A percentile compares a stretch with the other conserved stretches of the same genome.
phyloP scores from a whole-genome alignment of 1,284 basidiomycete species.

The Cutaneotrichosporon sp. region DNA sequence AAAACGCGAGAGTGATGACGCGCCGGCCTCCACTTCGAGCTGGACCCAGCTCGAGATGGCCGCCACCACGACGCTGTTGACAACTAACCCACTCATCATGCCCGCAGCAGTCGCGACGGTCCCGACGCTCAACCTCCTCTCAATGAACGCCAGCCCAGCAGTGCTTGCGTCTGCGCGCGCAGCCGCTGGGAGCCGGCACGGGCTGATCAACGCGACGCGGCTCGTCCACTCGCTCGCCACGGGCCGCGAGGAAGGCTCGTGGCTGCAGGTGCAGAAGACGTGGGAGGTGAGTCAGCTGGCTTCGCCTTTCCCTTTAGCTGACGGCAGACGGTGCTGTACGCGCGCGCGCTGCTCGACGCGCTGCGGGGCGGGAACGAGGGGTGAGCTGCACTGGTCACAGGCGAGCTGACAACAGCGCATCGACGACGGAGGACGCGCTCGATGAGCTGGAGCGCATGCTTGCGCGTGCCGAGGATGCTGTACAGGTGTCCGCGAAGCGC shows the following conservation, averaged over 20 bases:
- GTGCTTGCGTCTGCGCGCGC: constrained; percentile 32
- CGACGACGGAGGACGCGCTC: constrained; percentile 25
- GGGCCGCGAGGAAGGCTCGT: constrained; percentile 19
- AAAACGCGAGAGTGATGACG: constrained; percentile 7
- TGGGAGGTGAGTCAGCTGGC: constrained; percentile 35
- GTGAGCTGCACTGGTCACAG: too few species aligned
- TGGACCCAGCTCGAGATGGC: neutral
- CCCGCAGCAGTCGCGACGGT: constrained; percentile 10
- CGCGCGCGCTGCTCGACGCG: constrained; percentile 36
- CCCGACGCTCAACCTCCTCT: constrained; percentile 21
- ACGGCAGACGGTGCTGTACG: constrained; percentile 43
- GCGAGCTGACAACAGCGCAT: constrained; percentile 30
- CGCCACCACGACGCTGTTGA: neutral
- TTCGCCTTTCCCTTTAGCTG: too few species aligned
- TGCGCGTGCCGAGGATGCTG: constrained; percentile 21
- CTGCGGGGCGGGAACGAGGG: constrained; percentile 41
- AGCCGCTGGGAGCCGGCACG: constrained; percentile 41
- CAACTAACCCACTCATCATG: neutral
- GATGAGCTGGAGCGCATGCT: constrained; percentile 25
- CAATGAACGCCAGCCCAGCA: constrained; percentile 33
- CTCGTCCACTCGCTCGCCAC: constrained; percentile 41
- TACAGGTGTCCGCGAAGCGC: constrained; percentile 19
- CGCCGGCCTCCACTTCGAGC: constrained; percentile 3
- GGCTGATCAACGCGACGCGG: constrained; percentile 47
- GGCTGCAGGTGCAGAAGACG: constrained; percentile 44